A percentile compares a stretch with the other conserved stretches of the same genome.
Evolutionary conservation across 768 basidiomycete genomes (phyloP).

Genomic region (Hypholoma sublateritium): DNA sequence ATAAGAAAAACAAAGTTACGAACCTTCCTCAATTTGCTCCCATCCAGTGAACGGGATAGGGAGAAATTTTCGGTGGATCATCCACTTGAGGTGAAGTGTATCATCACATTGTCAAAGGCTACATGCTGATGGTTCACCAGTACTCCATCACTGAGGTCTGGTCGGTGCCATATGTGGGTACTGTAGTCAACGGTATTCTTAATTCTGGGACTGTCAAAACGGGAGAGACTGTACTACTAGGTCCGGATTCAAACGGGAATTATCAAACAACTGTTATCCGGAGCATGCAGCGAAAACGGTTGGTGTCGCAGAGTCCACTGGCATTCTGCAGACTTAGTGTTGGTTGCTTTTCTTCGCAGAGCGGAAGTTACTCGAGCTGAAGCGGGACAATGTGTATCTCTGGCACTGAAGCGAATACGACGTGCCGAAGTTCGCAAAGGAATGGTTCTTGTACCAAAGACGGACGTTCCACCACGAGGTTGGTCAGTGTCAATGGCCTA

Average conservation of each 20-base stretch:
- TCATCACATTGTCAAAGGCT: neutral
- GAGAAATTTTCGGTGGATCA: slow-evolving; percentile 80
- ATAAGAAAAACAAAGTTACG: slow-evolving; percentile 53
- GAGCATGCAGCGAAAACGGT: slow-evolving; percentile 94
- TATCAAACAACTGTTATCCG: slow-evolving; percentile 80
- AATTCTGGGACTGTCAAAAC: slow-evolving; percentile 73
- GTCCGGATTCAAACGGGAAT: slow-evolving; percentile 91
- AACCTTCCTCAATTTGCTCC: slow-evolving; percentile 87
- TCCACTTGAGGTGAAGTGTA: slow-evolving; percentile 64
- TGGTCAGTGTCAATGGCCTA: slow-evolving; percentile 10
- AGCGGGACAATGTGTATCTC: slow-evolving; percentile 93
- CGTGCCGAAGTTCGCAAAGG: slow-evolving; percentile 86
- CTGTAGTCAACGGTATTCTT: slow-evolving; percentile 82
- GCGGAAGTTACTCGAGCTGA: slow-evolving; percentile 83
- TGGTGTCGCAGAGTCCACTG: slow-evolving; percentile 13
- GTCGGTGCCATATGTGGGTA: slow-evolving; percentile 86
- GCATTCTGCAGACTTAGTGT: neutral
- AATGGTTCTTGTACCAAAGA: slow-evolving; percentile 87
- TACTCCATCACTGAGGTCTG: slow-evolving; percentile 86
- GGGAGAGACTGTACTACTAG: slow-evolving; percentile 81
- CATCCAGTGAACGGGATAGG: slow-evolving; percentile 81
- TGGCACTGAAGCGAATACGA: slow-evolving; percentile 88
- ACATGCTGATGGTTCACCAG: slow-evolving; percentile 31
- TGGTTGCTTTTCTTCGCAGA: slow-evolving; percentile 33
- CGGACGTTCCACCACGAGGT: slow-evolving; percentile 79